phyloP scores from a whole-genome alignment of 495 filamentous ascomycete genomes.

The Aspergillus indologenus region DNA sequence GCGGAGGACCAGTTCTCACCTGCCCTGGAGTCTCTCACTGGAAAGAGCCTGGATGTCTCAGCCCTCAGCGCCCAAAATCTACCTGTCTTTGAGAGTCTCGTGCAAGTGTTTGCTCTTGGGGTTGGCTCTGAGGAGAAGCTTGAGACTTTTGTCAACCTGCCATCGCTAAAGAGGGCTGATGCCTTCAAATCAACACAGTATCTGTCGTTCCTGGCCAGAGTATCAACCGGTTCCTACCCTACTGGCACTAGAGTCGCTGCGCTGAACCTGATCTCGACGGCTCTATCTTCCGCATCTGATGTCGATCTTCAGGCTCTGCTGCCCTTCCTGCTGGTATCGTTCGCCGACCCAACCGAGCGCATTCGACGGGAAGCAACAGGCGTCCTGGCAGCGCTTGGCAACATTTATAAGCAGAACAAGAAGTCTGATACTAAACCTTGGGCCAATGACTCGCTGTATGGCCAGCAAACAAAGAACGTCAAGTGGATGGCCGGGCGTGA shows the following conservation, averaged over 20 bases:
- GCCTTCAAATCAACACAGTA: constrained; percentile 62
- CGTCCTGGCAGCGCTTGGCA: constrained; percentile 48
- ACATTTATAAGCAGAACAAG: constrained; percentile 46
- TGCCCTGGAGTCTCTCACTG: constrained; percentile 33
- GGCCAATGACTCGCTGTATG: constrained; percentile 57
- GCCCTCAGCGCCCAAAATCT: constrained; percentile 37
- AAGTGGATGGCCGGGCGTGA: constrained; percentile 59
- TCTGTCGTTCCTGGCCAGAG: constrained; percentile 70
- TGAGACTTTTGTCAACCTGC: constrained; percentile 53
- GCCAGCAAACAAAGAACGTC: constrained; percentile 47
- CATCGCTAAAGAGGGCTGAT: constrained; percentile 53
- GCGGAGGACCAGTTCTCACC: constrained; percentile 39
- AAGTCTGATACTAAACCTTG: constrained; percentile 40
- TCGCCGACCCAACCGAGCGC: constrained; percentile 68
- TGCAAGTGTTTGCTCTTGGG: constrained; percentile 60
- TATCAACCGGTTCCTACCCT: constrained; percentile 71
- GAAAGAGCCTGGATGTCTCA: constrained; percentile 30
- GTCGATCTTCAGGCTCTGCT: constrained; percentile 73
- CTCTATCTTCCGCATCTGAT: constrained; percentile 48
- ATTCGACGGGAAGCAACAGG: constrained; percentile 73
- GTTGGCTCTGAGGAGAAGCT: constrained; percentile 49
- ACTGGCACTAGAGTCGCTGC: constrained; percentile 64
- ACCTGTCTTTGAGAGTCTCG: constrained; percentile 53
- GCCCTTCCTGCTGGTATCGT: constrained; percentile 70
- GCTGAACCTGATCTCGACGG: constrained; percentile 54